Conservation (phyloP, 106 monocot genomes). For the Hemerocallis citrina region DNA sequence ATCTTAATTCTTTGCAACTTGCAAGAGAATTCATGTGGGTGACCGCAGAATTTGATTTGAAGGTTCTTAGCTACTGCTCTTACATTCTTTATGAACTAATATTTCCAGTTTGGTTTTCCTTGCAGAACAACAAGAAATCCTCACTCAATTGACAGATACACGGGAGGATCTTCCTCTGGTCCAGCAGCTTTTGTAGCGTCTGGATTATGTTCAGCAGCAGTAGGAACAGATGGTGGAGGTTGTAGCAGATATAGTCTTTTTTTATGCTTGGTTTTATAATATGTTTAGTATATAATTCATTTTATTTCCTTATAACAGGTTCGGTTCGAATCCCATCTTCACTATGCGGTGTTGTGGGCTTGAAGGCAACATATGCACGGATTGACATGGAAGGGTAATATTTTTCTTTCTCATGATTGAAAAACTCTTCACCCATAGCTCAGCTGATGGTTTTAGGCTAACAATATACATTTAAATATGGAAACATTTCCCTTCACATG, state of each 20-base stretch:
- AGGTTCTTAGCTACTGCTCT: too few species aligned
- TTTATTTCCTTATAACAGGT: conserved; percentile 33
- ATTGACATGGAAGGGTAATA: conserved; percentile 85
- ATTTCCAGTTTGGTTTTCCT: neutral
- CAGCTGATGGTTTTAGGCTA: too few species aligned
- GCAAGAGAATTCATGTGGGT: too few species aligned
- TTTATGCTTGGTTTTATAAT: neutral
- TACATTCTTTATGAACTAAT: neutral
- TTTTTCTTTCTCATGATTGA: too few species aligned
- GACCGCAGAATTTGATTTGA: too few species aligned
- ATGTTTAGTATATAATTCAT: neutral
- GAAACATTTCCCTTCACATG: too few species aligned
- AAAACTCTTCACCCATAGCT: too few species aligned
- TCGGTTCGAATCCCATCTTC: conserved; percentile 95
- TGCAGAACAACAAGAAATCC: conserved; percentile 88
- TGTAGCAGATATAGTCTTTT: conserved; percentile 3
- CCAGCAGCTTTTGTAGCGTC: conserved; percentile 87
- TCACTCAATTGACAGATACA: conserved; percentile 82
- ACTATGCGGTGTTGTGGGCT: conserved; percentile 93
- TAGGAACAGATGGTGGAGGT: conserved; percentile 99
- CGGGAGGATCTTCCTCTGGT: conserved; percentile 97
- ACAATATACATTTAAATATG: too few species aligned
- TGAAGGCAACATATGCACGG: conserved; percentile 83
- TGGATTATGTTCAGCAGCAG: conserved; percentile 84
- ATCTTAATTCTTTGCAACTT: too few species aligned